Base-by-base conservation (phyloP, 768 basidiomycete species). In the Tremella fuciformis region DNA sequence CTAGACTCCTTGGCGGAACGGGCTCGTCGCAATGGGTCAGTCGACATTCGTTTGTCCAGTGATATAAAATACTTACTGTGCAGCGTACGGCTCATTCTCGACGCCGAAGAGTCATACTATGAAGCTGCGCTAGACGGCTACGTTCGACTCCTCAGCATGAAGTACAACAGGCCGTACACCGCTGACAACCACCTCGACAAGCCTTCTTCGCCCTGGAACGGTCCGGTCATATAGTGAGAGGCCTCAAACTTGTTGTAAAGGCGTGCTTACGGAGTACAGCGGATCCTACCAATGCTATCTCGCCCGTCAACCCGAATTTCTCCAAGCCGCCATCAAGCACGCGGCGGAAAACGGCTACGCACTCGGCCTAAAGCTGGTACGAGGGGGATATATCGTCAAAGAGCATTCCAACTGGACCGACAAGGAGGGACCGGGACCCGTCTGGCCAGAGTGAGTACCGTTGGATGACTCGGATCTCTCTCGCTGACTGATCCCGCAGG, bases 241-340 rank as follows among this genome's bases (percentile, higher is more conserved):
- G 40, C 39, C 50, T 54, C 22, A 25, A 24, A 37, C 26, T 26
- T 4, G 34, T 54, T 38, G 47, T 52, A n/a, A n/a, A 6, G 6
- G 29, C 11, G 11, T 57, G 29, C 29, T 34, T 6, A 34, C 29
- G 11, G 11, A 34, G 2, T n/a, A 2, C 1, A 92, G 92, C 74
- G 86, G 83, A 1, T 94, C 92, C 0, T 91, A 86, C 77, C 92
- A 96, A 71, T 88, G 90, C 0, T 96, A 94, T 76, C 83, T 94
- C 21, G 83, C 84, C 41, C 82, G 90, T 85, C 86, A 55, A 26
- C 86, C 86, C 4, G 73, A 77, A n/a, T 85, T 90, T 63, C 82
- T 94, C 3, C 78, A 77, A 0, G 83, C 84, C 18, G 82, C 84
- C 38, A 78, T 92, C 46, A 77, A 77, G 13, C 86, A 88, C 52